Percentiles rank a stretch among this genome's conserved stretches.
phyloP scores from a whole-genome alignment of 768 basidiomycete species.

The Sarcomyxa edulis region DNA sequence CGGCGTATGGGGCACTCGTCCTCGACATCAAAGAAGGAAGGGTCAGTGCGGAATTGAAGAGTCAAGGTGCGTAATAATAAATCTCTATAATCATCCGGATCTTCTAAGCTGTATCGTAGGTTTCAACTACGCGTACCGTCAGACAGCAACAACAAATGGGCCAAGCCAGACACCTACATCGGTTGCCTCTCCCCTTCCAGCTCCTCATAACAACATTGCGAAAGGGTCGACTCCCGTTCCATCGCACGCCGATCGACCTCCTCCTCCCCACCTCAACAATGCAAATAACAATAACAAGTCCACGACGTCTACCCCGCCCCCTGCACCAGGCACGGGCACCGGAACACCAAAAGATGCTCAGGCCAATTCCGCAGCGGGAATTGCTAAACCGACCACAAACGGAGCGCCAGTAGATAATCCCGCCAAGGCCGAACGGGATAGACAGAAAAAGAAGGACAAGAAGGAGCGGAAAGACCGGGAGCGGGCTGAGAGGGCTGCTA shows the following conservation, averaged over 20 bases:
- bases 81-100: conserved; percentile 1
- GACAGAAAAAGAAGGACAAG: conserved; percentile 54
- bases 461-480: conserved; percentile 60
- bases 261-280: conserved; percentile 21
- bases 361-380: conserved; percentile 23
- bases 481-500: conserved; percentile 31
- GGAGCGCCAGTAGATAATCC: conserved; percentile 22
- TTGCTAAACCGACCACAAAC: conserved; percentile 30
- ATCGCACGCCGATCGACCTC: conserved; percentile 22
- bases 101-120: conserved; percentile 37
- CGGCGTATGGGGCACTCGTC: conserved; percentile 84
- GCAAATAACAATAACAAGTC: conserved; percentile 27
- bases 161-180: conserved; percentile 56
- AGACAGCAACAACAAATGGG: conserved; percentile 43
- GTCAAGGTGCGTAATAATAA: conserved; percentile 59
- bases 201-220: too few species aligned
- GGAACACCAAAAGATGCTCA: conserved; percentile 28
- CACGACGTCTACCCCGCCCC: conserved; percentile 31
- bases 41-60: conserved; percentile 87
- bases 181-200: conserved; percentile 43
- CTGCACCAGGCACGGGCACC: conserved; percentile 22
- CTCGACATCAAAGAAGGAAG: conserved; percentile 90
- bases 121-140: conserved; percentile 94
- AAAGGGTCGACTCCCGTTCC: conserved; percentile 31
- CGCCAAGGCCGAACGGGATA: conserved; percentile 54